phyloP scores from a whole-genome alignment of 2,329 filamentous ascomycete species.

The Fusarium neocosmosporiellum region DNA sequence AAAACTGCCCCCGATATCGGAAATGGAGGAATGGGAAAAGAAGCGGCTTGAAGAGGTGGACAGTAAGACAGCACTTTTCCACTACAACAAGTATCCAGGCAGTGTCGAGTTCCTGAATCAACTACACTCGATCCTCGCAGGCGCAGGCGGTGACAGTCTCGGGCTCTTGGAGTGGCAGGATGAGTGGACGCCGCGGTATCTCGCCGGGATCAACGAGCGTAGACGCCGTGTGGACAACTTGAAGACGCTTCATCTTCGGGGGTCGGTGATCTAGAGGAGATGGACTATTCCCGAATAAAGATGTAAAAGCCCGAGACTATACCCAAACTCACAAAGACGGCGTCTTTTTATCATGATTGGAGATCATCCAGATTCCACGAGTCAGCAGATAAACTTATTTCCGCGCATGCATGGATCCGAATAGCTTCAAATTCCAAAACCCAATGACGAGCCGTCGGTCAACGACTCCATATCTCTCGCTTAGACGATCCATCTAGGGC shows the following conservation, averaged over 20 bases:
- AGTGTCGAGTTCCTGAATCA: slow-evolving; percentile 3
- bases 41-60: not conserved
- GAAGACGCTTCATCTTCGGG: not conserved
- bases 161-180: not conserved
- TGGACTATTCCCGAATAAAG: not conserved
- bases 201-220: not conserved
- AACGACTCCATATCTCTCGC: not conserved
- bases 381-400: not conserved
- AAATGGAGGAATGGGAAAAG: not conserved
- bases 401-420: not conserved
- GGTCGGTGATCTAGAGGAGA: not conserved
- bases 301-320: not conserved
- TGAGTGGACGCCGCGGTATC: slow-evolving; percentile 3
- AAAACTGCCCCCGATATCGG: not conserved
- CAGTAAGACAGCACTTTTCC: not conserved
- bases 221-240: not conserved
- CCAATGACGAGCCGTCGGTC: not conserved
- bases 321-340: not conserved
- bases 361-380: not conserved
- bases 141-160: not conserved
- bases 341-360: not conserved
- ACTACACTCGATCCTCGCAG: not conserved
- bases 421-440: not conserved
- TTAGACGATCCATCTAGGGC: not conserved
- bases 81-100: slow-evolving; percentile 8